These are phyloP conservation scores for Diaporthe capsici DNA, from an alignment of 2,329 filamentous ascomycete species.

Conservation along the genomic window DNA sequence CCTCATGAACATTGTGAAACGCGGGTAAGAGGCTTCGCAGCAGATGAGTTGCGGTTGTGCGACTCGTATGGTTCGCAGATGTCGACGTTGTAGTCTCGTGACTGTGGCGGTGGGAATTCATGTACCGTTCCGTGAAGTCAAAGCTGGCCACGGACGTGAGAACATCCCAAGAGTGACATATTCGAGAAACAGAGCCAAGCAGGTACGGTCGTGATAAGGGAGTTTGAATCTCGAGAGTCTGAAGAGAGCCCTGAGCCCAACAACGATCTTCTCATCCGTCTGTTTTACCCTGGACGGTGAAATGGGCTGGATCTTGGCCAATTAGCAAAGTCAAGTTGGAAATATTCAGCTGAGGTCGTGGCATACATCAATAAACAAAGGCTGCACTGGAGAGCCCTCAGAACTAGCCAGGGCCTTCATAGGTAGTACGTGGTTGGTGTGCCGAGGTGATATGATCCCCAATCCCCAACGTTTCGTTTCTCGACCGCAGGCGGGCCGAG, in stretches of 20 bases:
- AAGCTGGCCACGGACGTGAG: background rate
- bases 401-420: too few species aligned
- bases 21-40: background rate
- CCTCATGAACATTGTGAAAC: background rate
- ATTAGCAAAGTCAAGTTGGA: background rate
- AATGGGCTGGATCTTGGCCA: background rate
- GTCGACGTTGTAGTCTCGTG: background rate
- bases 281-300: background rate
- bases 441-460: background rate
- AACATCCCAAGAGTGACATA: background rate
- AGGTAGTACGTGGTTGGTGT: too few species aligned
- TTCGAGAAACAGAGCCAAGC: background rate
- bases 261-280: background rate
- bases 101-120: background rate
- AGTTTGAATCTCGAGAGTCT: background rate
- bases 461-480: background rate
- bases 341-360: background rate
- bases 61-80: background rate
- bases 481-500: constrained; percentile 1
- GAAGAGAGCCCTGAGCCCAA: background rate
- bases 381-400: background rate
- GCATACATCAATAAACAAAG: background rate
- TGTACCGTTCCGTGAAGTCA: background rate
- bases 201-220: too few species aligned
- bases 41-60: background rate